Base-by-base conservation (phyloP, 1,284 basidiomycete species). In the Ustilago vetiveriae region DNA sequence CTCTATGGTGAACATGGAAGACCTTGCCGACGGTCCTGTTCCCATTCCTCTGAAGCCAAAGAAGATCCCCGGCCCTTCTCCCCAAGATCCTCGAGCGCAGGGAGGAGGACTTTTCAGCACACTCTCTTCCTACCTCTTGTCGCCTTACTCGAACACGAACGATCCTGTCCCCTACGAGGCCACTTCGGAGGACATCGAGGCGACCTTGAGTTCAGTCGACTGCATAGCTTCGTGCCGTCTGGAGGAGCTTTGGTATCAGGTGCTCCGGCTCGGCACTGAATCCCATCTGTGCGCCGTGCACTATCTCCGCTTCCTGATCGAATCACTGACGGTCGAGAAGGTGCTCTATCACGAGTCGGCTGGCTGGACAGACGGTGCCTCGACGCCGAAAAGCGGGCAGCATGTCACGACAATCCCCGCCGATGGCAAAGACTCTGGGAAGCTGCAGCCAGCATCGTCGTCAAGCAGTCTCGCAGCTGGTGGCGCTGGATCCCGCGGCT, bases 71-170 rank as follows among this genome's bases (percentile, higher is more conserved):
- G 90, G 89, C 82, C 96, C 98, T 73, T 92, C 95, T 27, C 85
- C 95, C 29, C 88, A 90, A 72, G 87, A 91, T 35, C 87, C 87
- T 49, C 87, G 88, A 53, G 89, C 90, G 0, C 79, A 83, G 5
- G 94, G 97, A 64, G 90, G 90, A 23, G 96, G 96, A 17, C 85
- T 99, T 22, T 86, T 99, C 21, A 98, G 94, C 22, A 90, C 96
- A 0, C 83, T 99, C 44, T 98, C 95, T 2, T 96, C 93, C 0
- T 99, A 99, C 82, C 86, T 99, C 59, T 89, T 99, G 85, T 96
- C 94, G 14, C 96, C 96, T 1, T 98, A 98, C 23, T 83, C 87
- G 21, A 88, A 87, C 73, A 85, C 86, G 7, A 91, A 94, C 23
- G 85, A 87, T 17, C 83, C 89, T 14, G 72, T 75, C 0, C 87